phyloP scores from a whole-genome alignment of 805 yeast species.

The Cyberlindnera lachancei region DNA sequence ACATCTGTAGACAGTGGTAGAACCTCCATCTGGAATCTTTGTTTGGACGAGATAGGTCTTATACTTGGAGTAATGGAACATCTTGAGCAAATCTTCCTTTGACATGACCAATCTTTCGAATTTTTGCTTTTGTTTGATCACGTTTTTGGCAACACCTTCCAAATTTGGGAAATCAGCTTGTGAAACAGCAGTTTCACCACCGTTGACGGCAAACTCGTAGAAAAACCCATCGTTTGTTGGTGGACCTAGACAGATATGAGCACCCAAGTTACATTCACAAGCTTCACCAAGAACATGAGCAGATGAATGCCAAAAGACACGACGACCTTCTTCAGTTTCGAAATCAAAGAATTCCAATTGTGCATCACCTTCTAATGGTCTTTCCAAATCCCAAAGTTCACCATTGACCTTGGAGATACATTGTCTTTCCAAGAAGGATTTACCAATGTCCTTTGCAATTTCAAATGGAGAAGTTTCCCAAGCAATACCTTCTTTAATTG shows the following conservation, averaged over 20 bases:
- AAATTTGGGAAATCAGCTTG: slow-evolving; percentile 78
- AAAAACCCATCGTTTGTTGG: slow-evolving; percentile 98
- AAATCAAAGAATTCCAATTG: slow-evolving; percentile 80
- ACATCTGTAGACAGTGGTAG: slow-evolving; percentile 95
- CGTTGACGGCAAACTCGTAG: slow-evolving; percentile 87
- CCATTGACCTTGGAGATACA: slow-evolving; percentile 91
- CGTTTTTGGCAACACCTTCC: slow-evolving; percentile 82
- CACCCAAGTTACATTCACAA: slow-evolving; percentile 93
- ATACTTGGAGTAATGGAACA: slow-evolving; percentile 95
- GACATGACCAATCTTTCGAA: slow-evolving; percentile 90
- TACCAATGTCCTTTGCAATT: slow-evolving; percentile 77
- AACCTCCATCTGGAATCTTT: slow-evolving; percentile 92
- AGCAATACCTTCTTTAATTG: slow-evolving; percentile 66
- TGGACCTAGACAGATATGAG: slow-evolving; percentile 90
- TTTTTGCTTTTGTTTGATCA: slow-evolving; percentile 90
- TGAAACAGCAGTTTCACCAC: slow-evolving; percentile 66
- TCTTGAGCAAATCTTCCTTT: slow-evolving; percentile 82
- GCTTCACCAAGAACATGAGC: slow-evolving; percentile 98
- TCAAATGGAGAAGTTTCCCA: slow-evolving; percentile 89
- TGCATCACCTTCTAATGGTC: slow-evolving; percentile 77
- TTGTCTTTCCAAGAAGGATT: slow-evolving; percentile 81
- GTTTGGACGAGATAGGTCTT: slow-evolving; percentile 80
- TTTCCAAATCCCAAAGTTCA: slow-evolving; percentile 86
- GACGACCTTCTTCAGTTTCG: slow-evolving; percentile 88
- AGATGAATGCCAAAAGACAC: slow-evolving; percentile 97